Percentiles rank a stretch among this genome's conserved stretches.
These are phyloP conservation scores for Blastomyces gilchristii DNA, from an alignment of 2,329 filamentous ascomycete genomes.

Conservation along the genomic window DNA sequence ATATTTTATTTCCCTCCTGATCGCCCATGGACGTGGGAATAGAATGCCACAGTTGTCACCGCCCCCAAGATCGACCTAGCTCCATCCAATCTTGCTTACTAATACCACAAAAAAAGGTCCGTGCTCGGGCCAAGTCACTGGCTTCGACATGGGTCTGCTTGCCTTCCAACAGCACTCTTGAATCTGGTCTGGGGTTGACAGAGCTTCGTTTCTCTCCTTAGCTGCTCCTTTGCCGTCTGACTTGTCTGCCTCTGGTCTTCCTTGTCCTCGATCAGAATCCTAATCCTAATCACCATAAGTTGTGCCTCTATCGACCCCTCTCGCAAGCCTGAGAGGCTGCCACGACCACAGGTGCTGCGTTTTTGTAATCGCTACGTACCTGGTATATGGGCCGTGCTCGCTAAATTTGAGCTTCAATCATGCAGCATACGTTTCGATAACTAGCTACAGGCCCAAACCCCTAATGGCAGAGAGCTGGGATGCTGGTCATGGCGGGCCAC, in stretches of 20 bases:
- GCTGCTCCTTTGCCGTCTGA: neutral
- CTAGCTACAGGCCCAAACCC: neutral
- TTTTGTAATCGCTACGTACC: neutral
- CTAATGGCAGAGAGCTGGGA: conserved; percentile 1
- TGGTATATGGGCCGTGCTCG: neutral
- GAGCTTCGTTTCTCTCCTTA: neutral
- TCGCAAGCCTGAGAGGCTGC: neutral
- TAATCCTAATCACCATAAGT: neutral
- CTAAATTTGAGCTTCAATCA: neutral
- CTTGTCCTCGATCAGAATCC: neutral
- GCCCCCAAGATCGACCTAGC: too few species aligned
- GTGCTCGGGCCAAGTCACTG: too few species aligned
- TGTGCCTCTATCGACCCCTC: too few species aligned
- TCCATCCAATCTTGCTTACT: too few species aligned
- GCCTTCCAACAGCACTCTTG: too few species aligned
- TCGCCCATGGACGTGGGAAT: too few species aligned
- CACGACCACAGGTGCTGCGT: neutral
- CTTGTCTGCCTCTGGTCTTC: neutral
- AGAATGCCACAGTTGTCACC: too few species aligned
- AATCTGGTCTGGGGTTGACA: too few species aligned
- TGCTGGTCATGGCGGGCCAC: conserved; percentile 15
- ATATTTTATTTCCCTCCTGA: too few species aligned
- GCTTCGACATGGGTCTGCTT: too few species aligned
- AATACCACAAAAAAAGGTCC: too few species aligned
- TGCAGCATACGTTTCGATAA: conserved; percentile 7